Evolutionary conservation across 352 stramenopile genomes (phyloP).

Genomic region (Phytophthora litchii): DNA sequence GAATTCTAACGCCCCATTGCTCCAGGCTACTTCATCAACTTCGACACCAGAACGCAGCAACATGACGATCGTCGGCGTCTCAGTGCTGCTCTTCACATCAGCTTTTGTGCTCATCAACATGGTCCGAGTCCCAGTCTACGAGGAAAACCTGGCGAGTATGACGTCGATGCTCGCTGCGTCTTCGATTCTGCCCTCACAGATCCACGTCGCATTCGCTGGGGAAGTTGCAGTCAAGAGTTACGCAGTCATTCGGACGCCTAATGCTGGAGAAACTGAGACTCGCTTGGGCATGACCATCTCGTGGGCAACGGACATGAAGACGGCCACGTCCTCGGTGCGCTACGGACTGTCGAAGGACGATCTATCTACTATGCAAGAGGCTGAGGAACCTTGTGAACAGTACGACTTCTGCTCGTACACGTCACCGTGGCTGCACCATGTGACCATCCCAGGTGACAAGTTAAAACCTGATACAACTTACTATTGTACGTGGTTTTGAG

Average conservation of each 20-base stretch:
- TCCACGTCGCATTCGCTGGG: constrained; percentile 55
- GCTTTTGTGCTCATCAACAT: constrained; percentile 27
- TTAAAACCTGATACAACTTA: constrained; percentile 63
- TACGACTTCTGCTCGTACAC: constrained; percentile 85
- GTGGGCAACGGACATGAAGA: constrained; percentile 54
- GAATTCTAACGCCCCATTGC: constrained; percentile 5
- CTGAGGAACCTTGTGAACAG: constrained; percentile 41
- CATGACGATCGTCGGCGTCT: constrained; percentile 22
- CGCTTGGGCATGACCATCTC: constrained; percentile 60
- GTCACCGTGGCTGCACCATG: constrained; percentile 80
- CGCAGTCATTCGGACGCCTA: constrained; percentile 10
- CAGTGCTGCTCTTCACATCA: constrained; percentile 23
- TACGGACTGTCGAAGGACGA: constrained; percentile 44
- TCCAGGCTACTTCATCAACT: constrained; percentile 3
- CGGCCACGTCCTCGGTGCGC: constrained; percentile 49
- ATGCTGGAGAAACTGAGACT: not conserved
- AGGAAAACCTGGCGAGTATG: constrained; percentile 14
- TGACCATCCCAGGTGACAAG: constrained; percentile 53
- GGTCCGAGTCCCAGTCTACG: constrained; percentile 28
- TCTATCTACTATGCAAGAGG: constrained; percentile 36
- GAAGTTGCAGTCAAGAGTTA: constrained; percentile 28
- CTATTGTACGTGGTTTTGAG: constrained; percentile 59
- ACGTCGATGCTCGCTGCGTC: not conserved
- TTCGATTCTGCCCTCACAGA: constrained; percentile 40
- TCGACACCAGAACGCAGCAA: constrained; percentile 13